Evolutionary conservation across 2,329 filamentous ascomycete species (phyloP).

Genomic region (Endoconidiophora laricicola): DNA sequence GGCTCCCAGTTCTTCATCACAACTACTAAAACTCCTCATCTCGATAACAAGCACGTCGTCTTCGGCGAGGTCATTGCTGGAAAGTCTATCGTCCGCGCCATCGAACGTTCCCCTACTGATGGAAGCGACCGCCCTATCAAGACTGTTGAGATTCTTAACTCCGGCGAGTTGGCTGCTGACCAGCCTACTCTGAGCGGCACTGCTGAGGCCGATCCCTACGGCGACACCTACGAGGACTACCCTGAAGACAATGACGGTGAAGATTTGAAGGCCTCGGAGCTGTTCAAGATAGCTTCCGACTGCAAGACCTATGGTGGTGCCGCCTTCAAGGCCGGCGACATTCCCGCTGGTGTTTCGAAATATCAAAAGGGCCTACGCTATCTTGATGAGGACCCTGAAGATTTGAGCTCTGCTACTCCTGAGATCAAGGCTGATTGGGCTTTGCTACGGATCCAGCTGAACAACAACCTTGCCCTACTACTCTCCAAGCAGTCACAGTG

Average conservation of each 20-base stretch:
- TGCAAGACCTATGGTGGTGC: conserved; percentile 87
- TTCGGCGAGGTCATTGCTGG: conserved; percentile 89
- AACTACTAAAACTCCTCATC: conserved; percentile 82
- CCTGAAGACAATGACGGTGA: conserved; percentile 59
- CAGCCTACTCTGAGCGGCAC: conserved; percentile 50
- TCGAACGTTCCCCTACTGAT: conserved; percentile 68
- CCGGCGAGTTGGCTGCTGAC: conserved; percentile 64
- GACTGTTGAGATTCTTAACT: conserved; percentile 63
- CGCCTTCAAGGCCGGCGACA: conserved; percentile 69
- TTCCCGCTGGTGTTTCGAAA: conserved; percentile 61
- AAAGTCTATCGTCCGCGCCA: conserved; percentile 76
- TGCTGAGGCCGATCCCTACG: conserved; percentile 60
- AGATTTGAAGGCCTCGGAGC: conserved; percentile 35
- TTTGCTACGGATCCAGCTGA: conserved; percentile 64
- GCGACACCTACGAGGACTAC: conserved; percentile 89
- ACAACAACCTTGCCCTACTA: conserved; percentile 77
- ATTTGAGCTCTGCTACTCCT: conserved; percentile 52
- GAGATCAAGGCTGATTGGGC: conserved; percentile 51
- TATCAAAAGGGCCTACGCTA: conserved; percentile 90
- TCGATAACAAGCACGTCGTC: conserved; percentile 93
- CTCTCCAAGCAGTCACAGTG: conserved; percentile 64
- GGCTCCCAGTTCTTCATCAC: conserved; percentile 98
- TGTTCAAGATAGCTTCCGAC: conserved; percentile 63
- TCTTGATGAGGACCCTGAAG: conserved; percentile 60
- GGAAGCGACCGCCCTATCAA: conserved; percentile 59